Base-by-base conservation (phyloP, 139 green algal genomes). In the Volvox africanus region DNA sequence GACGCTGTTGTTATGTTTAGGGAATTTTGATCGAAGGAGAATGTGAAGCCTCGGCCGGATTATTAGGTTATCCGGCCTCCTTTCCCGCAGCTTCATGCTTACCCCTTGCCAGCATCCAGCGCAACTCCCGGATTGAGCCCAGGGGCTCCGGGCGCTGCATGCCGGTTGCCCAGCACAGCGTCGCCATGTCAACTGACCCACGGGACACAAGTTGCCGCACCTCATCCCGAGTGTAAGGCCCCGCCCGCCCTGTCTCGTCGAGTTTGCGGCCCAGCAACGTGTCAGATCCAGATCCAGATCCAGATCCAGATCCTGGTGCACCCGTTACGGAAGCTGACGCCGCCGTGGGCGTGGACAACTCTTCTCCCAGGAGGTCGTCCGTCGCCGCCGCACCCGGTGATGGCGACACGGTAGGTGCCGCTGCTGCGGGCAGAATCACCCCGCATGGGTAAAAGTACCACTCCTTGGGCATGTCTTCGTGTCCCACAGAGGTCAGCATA, bases 221-320 rank as follows among this genome's bases (percentile, higher is more conserved):
- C 67, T 97, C 96, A 3, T 93, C 93, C 65, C 98, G 99, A 50
- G 61, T 94, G 17, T 98, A 26, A 0, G 97, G 97, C 0, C 97
- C 97, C 36, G 91, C 94, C 0, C 93, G 91, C 0, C 86, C 91
- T 17, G 90, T 90, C 82, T 92, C 89, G 80, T 94, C 86, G 6
- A 35, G 26, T 81, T 37, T 33, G 73, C 86, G 33, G 24, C 91
- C 67, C 61, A 85, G 77, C 78, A 50, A 81, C 44, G 65, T 33
- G 28, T 91, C 83, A 18, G 80, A n/a, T n/a, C 50, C 80, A 16
- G 50, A 20, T 69, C 19, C 80, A 21, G n/a, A 79, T 55, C 28
- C 50, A 13, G 77, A 44, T n/a, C n/a, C n/a, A n/a, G 44, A 55
- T 55, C 9, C 44, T 9, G 44, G 9, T 55, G 44, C 68, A 21